Conservation (phyloP, 805 yeast species). For the Kuraishia molischiana region DNA sequence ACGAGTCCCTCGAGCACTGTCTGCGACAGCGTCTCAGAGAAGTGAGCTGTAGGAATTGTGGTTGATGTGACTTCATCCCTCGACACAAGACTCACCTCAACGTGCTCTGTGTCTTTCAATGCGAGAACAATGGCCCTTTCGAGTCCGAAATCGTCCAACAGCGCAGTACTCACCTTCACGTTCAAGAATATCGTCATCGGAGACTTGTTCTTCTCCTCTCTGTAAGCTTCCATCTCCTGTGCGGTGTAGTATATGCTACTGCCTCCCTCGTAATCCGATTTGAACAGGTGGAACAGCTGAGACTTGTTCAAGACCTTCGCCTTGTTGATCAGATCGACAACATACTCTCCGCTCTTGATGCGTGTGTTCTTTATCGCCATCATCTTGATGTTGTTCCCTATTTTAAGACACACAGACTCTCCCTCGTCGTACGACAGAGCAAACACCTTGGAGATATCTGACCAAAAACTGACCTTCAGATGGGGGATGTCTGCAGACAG, state of each 20-base stretch:
- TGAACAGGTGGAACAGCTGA: constrained; percentile 82
- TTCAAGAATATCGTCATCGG: constrained; percentile 63
- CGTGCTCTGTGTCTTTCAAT: background rate
- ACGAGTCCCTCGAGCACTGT: background rate
- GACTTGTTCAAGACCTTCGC: constrained; percentile 68
- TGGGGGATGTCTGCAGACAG: constrained; percentile 52
- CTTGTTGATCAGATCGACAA: constrained; percentile 43
- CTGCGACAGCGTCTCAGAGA: background rate
- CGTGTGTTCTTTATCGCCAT: background rate
- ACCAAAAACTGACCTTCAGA: constrained; percentile 62
- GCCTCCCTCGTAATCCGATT: constrained; percentile 23
- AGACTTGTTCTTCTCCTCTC: constrained; percentile 45
- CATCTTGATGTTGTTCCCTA: constrained; percentile 7
- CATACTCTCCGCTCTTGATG: background rate
- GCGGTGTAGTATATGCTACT: constrained; percentile 53
- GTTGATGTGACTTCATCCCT: background rate
- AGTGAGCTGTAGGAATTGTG: background rate
- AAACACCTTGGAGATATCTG: constrained; percentile 44
- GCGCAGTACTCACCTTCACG: constrained; percentile 26
- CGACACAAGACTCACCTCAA: background rate
- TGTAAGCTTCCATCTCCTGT: constrained; percentile 46
- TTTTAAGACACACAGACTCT: constrained; percentile 15
- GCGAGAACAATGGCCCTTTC: background rate
- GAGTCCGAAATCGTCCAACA: constrained; percentile 22
- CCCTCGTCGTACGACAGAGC: constrained; percentile 33